Evolutionary conservation across 2,329 filamentous ascomycete genomes (phyloP).

Genomic region (Aspergillus aculeatinus): DNA sequence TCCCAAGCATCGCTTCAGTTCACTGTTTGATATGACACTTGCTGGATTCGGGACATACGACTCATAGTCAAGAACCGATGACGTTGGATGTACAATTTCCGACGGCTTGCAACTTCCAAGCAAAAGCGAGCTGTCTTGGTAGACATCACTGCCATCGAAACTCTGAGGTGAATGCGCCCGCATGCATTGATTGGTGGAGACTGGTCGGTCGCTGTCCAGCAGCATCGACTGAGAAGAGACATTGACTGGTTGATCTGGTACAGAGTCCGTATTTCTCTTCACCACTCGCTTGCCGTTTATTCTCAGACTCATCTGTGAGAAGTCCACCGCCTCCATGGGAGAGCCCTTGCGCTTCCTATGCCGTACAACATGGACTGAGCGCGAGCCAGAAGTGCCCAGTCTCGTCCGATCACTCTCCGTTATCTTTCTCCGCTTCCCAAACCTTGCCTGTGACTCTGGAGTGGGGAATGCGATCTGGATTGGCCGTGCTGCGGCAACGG

Average conservation of each 20-base stretch:
- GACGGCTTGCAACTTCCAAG: neutral
- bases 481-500: conserved; percentile 34
- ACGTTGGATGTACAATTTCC: no score
- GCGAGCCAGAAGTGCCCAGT: conserved; percentile 13
- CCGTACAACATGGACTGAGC: neutral
- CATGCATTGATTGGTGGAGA: neutral
- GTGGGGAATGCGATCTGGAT: conserved; percentile 33
- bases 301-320: conserved; percentile 23
- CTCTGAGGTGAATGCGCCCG: neutral
- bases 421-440: conserved; percentile 38
- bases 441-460: conserved; percentile 29
- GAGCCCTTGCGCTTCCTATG: neutral
- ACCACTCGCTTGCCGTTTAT: conserved; percentile 23
- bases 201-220: conserved; percentile 26
- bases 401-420: conserved; percentile 32
- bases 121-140: neutral
- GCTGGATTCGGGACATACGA: neutral
- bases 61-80: neutral
- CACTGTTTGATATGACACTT: neutral
- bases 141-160: neutral
- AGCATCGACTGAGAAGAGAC: conserved; percentile 37
- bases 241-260: conserved; percentile 9
- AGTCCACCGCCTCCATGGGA: conserved; percentile 4
- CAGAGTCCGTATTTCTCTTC: neutral
- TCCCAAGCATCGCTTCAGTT: no score